Percentiles rank a stretch among this genome's conserved stretches.
These are phyloP conservation scores for Leccinum aurantiacum DNA, from an alignment of 768 basidiomycete species.

Conservation along the genomic window DNA sequence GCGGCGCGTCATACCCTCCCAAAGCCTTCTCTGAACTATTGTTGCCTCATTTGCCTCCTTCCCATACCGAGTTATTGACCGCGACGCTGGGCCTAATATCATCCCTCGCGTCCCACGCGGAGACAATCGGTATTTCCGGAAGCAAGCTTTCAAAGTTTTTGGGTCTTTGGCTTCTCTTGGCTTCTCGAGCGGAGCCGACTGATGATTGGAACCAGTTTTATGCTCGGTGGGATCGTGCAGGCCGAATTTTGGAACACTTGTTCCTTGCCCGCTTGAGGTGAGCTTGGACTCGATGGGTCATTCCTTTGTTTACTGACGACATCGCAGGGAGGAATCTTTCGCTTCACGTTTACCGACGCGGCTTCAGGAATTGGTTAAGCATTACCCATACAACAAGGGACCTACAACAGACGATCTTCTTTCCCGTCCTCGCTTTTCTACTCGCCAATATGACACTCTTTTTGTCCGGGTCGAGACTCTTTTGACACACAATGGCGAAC, in stretches of 20 bases:
- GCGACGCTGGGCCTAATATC: slow-evolving; percentile 62
- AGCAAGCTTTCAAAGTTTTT: slow-evolving; percentile 74
- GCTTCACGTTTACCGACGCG: slow-evolving; percentile 63
- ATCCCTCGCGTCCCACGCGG: slow-evolving; percentile 69
- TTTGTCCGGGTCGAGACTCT: slow-evolving; percentile 66
- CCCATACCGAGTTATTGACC: slow-evolving; percentile 59
- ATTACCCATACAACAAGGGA: slow-evolving; percentile 59
- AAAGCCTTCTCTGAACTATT: slow-evolving; percentile 63
- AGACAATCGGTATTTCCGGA: slow-evolving; percentile 70
- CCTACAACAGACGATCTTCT: slow-evolving; percentile 45
- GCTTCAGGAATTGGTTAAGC: slow-evolving; percentile 64
- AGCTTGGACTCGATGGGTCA: slow-evolving; percentile 8
- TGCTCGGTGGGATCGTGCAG: slow-evolving; percentile 70
- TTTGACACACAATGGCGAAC: slow-evolving; percentile 35
- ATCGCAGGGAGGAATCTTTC: slow-evolving; percentile 55
- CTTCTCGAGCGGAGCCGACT: slow-evolving; percentile 44
- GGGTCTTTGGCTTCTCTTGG: slow-evolving; percentile 69
- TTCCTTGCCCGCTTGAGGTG: slow-evolving; percentile 75
- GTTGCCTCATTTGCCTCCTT: slow-evolving; percentile 55
- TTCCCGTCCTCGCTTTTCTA: slow-evolving; percentile 66
- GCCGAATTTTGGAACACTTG: slow-evolving; percentile 72
- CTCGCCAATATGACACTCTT: slow-evolving; percentile 60
- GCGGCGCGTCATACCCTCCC: slow-evolving; percentile 55
- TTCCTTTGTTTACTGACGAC: slow-evolving; percentile 6
- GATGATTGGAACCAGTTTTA: slow-evolving; percentile 71